Conservation (phyloP, 208 protist genomes). For the Trypanosoma boissoni region DNA sequence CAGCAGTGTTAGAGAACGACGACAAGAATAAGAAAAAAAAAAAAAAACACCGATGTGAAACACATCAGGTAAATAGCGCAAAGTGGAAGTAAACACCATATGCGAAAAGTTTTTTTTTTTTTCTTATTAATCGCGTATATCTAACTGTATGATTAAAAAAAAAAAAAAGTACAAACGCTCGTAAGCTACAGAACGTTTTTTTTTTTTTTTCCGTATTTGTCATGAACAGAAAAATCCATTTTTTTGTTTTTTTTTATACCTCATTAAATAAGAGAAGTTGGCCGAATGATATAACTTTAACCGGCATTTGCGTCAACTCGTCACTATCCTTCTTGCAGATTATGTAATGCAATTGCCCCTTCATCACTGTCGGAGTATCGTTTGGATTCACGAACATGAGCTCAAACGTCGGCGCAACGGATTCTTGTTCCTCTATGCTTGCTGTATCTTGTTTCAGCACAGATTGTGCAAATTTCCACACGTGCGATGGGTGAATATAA, state of each 20-base stretch:
- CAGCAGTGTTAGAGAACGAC: too few relatives aligned
- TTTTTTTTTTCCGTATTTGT: background rate
- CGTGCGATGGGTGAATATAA: slow-evolving; percentile 50
- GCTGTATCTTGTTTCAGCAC: slow-evolving; percentile 29
- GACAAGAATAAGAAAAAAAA: slow-evolving; percentile 3
- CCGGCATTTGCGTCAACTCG: slow-evolving; percentile 24
- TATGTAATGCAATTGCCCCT: slow-evolving; percentile 79
- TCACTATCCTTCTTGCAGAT: slow-evolving; percentile 27
- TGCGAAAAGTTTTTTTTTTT: too few relatives aligned
- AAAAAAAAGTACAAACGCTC: background rate
- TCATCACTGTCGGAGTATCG: slow-evolving; percentile 59
- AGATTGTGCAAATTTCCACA: slow-evolving; percentile 51
- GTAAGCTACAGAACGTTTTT: background rate
- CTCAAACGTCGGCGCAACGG: slow-evolving; percentile 35
- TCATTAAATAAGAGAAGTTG: slow-evolving; percentile 34
- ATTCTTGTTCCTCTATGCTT: background rate
- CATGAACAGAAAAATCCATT: background rate
- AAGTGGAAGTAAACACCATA: too few relatives aligned
- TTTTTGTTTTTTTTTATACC: background rate
- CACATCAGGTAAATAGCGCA: too few relatives aligned
- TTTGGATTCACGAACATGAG: slow-evolving; percentile 57
- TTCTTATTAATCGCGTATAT: too few relatives aligned
- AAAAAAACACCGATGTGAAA: slow-evolving; percentile 1
- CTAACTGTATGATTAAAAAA: background rate
- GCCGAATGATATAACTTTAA: slow-evolving; percentile 68